Base-by-base conservation (phyloP, 176 grass and related monocot genomes). In the Carex parvula region DNA sequence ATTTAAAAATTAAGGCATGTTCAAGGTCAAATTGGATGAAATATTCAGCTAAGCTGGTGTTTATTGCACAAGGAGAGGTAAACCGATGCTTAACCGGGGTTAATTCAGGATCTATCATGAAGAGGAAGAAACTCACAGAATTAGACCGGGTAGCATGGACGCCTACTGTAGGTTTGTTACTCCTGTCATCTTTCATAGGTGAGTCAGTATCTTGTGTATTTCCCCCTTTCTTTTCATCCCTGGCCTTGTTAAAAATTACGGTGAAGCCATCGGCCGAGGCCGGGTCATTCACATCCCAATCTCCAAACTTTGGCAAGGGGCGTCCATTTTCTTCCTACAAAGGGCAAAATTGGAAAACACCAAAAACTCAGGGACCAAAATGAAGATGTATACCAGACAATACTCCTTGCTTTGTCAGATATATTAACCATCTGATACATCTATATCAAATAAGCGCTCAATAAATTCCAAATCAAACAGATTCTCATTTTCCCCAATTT, bases 221-320 rank as follows among this genome's bases (percentile, higher is more conserved):
- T 0, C 88, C 93, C 32, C 78, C 86, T 77, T 94, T 97, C 12
- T 90, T 94, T 86, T 97, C 94, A 79, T 97, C 91, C 66, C 94
- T 93, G 55, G 94, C 94, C 85, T 97, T 97, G 94, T 94, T 97
- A 83, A 97, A 97, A 73, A 97, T 94, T n/a, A 92, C 88, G 39
- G 92, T 97, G 46, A 97, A 97, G 48, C 88, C 94, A 17, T 97
- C 90, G 20, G 94, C 90, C 3, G 90, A 97, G 29, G 94, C 94
- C 68, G 92, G 94, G 44, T 97, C 89, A 1, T 94, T 97, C 21
- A 91, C 92, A 60, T 97, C 92, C 92, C 94, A 97, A 77, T 97
- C 92, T 30, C 90, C 94, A 78, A 94, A 97, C 84, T 94, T 97
- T 22, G 94, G 94, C 64, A 97, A 84, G 10, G 94, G 90, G 22